Evolutionary conservation across 768 basidiomycete genomes (phyloP), one percentile per base, ranked within the genome.

Genomic region (Psilocybe subaeruginosa): DNA sequence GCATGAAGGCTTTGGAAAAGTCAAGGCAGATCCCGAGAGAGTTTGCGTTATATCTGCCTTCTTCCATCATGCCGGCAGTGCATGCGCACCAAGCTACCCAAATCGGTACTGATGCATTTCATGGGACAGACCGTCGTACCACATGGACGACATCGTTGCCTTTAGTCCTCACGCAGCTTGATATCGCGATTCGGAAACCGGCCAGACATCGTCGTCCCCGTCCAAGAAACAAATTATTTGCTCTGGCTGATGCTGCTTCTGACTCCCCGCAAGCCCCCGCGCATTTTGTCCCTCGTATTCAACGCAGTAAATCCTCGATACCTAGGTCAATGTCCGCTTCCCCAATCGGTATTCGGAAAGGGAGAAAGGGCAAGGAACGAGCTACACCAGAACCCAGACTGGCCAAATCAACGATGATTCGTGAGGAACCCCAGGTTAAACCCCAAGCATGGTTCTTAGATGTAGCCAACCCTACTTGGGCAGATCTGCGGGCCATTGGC

Each of bases 391-490:
- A 54, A 16, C 27, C 31, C 2, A 30, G 49, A 27, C 23, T 45
- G 45, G 35, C 39, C 11, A 65, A 60, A 43, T 52, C 65, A 4
- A 35, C 60, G 2, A 54, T 60, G 9, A 66, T 68, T 31, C 53
- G 35, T 12, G 68, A 70, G 17, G 70, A 66, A 47, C 59, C 58
- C 1, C 65, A 63, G 35, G 12, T 68, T 7, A 71, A 72, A 66
- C 80, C 78, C 27, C 83, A 83, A 62, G 88, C 90, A 4, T 97
- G 95, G 95, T 98, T 93, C 84, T 74, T 98, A 46, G 95, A 98
- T 68, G 87, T 97, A 0, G 82, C 92, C 30, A 93, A 89, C 64
- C 95, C 95, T 1, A 88, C 87, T 0, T 93, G 92, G 84, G 90
- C 91, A 51, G 95, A 97, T 72, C 86, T 97, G 81, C 83, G 90